These are phyloP conservation scores for Hypoxylon sp. DNA, from an alignment of 2,329 filamentous ascomycete genomes.

Conservation along the genomic window DNA sequence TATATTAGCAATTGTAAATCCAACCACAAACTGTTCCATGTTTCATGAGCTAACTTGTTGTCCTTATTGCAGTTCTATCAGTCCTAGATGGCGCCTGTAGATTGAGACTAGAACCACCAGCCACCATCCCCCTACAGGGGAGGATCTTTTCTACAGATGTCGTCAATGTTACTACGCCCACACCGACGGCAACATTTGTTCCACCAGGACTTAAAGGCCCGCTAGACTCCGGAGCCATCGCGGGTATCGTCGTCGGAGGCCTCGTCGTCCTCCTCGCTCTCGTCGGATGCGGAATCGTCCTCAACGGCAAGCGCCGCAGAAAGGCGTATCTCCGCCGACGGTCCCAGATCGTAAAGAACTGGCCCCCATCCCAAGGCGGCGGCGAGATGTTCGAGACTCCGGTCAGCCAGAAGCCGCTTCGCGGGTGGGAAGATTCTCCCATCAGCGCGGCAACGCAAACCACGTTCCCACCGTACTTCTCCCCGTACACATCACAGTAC, in stretches of 20 bases:
- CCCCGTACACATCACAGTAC: constrained; percentile 73
- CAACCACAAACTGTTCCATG: not conserved
- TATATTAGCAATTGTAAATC: constrained; percentile 70
- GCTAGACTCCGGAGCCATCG: constrained; percentile 68
- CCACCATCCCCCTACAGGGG: constrained; percentile 66
- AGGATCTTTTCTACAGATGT: constrained; percentile 64
- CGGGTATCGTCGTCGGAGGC: constrained; percentile 70
- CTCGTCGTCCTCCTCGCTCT: constrained; percentile 64
- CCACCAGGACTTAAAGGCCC: constrained; percentile 62
- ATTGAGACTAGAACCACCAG: constrained; percentile 65
- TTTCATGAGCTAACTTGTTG: constrained; percentile 22
- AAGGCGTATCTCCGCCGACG: constrained; percentile 66
- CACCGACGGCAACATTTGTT: constrained; percentile 59
- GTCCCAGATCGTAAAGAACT: constrained; percentile 61
- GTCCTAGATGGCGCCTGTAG: constrained; percentile 70
- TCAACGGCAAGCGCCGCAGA: constrained; percentile 70
- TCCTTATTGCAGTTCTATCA: constrained; percentile 47
- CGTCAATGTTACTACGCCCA: constrained; percentile 67
- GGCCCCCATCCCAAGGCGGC: constrained; percentile 58
- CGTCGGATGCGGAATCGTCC: constrained; percentile 68
- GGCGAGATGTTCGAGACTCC: constrained; percentile 67
- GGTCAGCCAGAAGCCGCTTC: constrained; percentile 67
- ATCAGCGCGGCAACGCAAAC: constrained; percentile 61
- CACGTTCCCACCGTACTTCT: constrained; percentile 66
- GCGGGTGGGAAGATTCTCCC: constrained; percentile 69